Evolutionary conservation across 2,329 filamentous ascomycete genomes (phyloP), one percentile per base, ranked within the genome.

Genomic region (Xylaria sp.): DNA sequence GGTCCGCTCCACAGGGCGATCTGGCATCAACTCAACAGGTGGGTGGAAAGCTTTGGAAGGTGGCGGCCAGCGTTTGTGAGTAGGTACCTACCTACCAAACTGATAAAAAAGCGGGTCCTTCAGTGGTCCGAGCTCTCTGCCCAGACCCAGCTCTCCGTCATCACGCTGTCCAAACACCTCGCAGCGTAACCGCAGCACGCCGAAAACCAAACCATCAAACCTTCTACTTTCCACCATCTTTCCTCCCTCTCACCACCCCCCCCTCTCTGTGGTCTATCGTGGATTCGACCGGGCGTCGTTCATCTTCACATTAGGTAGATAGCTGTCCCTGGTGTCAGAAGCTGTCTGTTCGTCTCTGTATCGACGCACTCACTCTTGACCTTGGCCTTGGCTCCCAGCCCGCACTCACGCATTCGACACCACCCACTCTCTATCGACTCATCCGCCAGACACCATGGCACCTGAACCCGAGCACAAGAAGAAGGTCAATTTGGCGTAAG

Each of bases 401-500:
- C 42, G 8, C 47, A n/a, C 47, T 42, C 45, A n/a, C 42, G 49
- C 56, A 57, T 42, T 47, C 38, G 19, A 23, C 38, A 23, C 49
- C 25, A 5, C 37, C 21, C 43, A 3, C 38, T 51, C 55, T 60
- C 37, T 62, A 62, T 57, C 53, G 42, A 54, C 23, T n/a, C n/a
- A n/a, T n/a, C 63, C 63, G 66, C 51, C 64, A 66, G 71, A 70
- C 85, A 90, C 79, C 70, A 93, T 93, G 91, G 87, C 89, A 78
- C 79, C 87, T 69, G 87, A 91, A 76, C 86, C 87, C 66, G 85
- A 91, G 65, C 83, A 88, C 73, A 93, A 92, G 87, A 89, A 89
- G 82, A 93, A 92, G 88, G 89, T 89, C 78, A 91, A 94, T 80
- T 78, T 94, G 79, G 85, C 87, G 92, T 94, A 86, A 77, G 91